These are phyloP conservation scores for Aspergillus felis DNA, from an alignment of 2,329 filamentous ascomycete genomes.

Conservation along the genomic window DNA sequence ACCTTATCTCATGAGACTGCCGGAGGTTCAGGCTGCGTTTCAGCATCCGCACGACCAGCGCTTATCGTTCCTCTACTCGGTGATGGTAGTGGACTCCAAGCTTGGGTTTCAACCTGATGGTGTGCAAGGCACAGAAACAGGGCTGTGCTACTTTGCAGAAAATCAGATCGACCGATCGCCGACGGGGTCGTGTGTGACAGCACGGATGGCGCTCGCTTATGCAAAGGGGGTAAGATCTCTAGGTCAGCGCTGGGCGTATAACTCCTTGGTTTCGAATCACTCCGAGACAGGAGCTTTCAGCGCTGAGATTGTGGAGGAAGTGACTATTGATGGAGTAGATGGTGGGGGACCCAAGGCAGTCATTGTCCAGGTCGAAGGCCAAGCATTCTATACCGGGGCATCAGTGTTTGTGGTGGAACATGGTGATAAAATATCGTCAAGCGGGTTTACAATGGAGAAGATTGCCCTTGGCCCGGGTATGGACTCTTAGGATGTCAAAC, in stretches of 20 bases:
- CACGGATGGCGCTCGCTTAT: slow-evolving; percentile 35
- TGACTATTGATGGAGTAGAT: slow-evolving; percentile 1
- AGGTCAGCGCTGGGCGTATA: slow-evolving; percentile 31
- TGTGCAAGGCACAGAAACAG: slow-evolving; percentile 35
- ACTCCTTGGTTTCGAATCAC: slow-evolving; percentile 34
- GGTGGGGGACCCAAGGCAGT: slow-evolving; percentile 11
- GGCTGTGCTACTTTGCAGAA: slow-evolving; percentile 45
- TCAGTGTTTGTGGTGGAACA: slow-evolving; percentile 27
- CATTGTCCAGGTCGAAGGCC: slow-evolving; percentile 28
- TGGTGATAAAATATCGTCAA: slow-evolving; percentile 20
- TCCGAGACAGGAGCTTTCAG: slow-evolving; percentile 22
- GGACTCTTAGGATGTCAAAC: not conserved
- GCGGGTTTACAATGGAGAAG: slow-evolving; percentile 18
- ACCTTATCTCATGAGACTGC: slow-evolving; percentile 8
- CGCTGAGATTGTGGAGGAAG: slow-evolving; percentile 19
- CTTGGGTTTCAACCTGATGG: slow-evolving; percentile 11
- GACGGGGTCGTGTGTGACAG: slow-evolving; percentile 37
- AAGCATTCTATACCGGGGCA: slow-evolving; percentile 31
- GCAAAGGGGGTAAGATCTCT: slow-evolving; percentile 21
- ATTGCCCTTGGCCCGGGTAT: not conserved
- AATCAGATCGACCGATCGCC: slow-evolving; percentile 46
- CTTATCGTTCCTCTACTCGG: slow-evolving; percentile 38
- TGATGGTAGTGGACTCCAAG: slow-evolving; percentile 36
- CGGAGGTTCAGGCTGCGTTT: slow-evolving; percentile 19
- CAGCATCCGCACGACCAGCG: slow-evolving; percentile 31